A percentile compares a stretch with the other conserved stretches of the same genome.
Evolutionary conservation across 148 eudicot species (phyloP).

Genomic region (Nepenthes gracilis): DNA sequence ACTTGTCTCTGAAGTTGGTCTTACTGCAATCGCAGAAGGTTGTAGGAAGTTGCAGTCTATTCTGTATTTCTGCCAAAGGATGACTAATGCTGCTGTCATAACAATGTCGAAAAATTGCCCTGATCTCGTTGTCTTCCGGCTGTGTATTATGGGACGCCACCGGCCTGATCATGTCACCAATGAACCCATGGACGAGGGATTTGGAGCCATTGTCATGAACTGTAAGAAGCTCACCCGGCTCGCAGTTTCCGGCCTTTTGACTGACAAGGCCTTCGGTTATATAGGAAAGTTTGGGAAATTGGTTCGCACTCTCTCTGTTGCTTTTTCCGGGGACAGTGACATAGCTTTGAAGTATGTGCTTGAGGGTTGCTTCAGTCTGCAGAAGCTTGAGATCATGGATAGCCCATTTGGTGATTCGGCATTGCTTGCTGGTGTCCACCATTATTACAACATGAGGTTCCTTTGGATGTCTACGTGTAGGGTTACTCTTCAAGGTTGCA

Average conservation of each 20-base stretch:
- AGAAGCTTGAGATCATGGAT: slow-evolving; percentile 83
- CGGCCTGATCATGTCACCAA: slow-evolving; percentile 55
- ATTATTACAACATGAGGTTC: slow-evolving; percentile 76
- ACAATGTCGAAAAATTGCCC: slow-evolving; percentile 81
- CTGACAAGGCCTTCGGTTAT: slow-evolving; percentile 59
- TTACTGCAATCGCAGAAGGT: slow-evolving; percentile 71
- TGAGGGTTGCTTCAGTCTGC: slow-evolving; percentile 65
- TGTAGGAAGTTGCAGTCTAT: slow-evolving; percentile 61
- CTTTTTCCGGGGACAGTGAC: slow-evolving; percentile 78
- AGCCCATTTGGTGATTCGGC: slow-evolving; percentile 73
- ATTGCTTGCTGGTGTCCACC: slow-evolving; percentile 48
- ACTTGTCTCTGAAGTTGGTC: slow-evolving; percentile 71
- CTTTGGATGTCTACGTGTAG: slow-evolving; percentile 73
- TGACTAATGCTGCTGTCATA: slow-evolving; percentile 77
- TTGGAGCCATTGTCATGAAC: slow-evolving; percentile 86
- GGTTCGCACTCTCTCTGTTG: slow-evolving; percentile 71
- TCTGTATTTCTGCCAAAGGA: slow-evolving; percentile 72
- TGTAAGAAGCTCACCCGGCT: slow-evolving; percentile 81
- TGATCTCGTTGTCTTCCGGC: slow-evolving; percentile 73
- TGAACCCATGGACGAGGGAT: slow-evolving; percentile 87
- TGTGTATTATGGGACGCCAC: slow-evolving; percentile 76
- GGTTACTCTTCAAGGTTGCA: slow-evolving; percentile 49
- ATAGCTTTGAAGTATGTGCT: slow-evolving; percentile 61
- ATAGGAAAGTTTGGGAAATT: slow-evolving; percentile 63
- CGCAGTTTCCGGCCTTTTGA: slow-evolving; percentile 66